Evolutionary conservation across 2,329 filamentous ascomycete species (phyloP), one percentile per base, ranked within the genome.

Genomic region (Bipolaris victoriae): DNA sequence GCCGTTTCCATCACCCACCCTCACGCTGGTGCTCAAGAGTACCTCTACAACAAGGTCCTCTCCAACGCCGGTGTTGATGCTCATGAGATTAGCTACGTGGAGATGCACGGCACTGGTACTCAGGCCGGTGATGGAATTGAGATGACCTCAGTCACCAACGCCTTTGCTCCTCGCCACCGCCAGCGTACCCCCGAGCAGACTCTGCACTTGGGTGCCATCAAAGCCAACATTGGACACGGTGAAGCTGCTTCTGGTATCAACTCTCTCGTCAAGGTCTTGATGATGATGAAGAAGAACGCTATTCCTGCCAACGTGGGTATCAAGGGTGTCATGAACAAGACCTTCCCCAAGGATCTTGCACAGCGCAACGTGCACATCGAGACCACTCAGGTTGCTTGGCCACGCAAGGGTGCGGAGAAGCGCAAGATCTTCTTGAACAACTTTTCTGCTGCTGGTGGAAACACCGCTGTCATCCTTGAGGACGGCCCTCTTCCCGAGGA

Each of bases 31-130:
- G 89, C 90, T 0, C 92, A 96, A 74, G 86, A 90, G 11, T 81
- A 84, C 46, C 79, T 95, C 10, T 94, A 89, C 67, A 84, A 85
- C 54, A 82, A 85, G 37, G 87, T 95, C 26, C 81, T 95, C 1
- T 84, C 88, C 46, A 85, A 90, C 41, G 88, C 90, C 40, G 88
- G 89, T 57, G 83, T 95, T 20, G 88, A 93, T 68, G 89, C 91
- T 1, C 83, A 87, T 49, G 89, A 93, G 61, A 84, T 96, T 47
- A 87, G 87, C 75, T 96, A 94, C 69, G 88, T 96, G 7, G 92
- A 96, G 77, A 92, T 95, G 88, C 91, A 96, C 74, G 92, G 90
- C 13, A 96, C 92, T 2, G 92, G 92, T 31, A 96, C 91, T 0
- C 90, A 95, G 74, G 91, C 90, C 31, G 92, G 90, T 59, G 92